Conservation (phyloP, 192 early-diverging fungal species). For the Dissophora ornata region DNA sequence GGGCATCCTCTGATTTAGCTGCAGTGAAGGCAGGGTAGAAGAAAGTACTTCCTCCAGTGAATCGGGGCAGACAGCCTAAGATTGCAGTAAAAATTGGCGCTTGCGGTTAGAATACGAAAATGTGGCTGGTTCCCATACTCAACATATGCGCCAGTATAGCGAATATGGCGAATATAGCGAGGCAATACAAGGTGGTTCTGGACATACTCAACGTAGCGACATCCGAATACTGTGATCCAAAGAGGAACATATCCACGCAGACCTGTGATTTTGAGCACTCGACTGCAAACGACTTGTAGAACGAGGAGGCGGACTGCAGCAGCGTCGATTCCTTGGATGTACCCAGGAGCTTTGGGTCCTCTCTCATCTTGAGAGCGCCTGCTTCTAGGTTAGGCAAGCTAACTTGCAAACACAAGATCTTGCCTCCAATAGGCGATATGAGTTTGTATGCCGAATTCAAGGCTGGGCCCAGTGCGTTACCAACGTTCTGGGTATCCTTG, state of each 20-base stretch:
- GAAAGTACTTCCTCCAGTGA: slow-evolving; percentile 90
- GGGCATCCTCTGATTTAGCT: slow-evolving; percentile 80
- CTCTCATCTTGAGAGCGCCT: slow-evolving; percentile 83
- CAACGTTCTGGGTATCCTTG: slow-evolving; percentile 79
- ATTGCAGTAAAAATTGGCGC: slow-evolving; percentile 6
- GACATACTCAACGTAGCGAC: slow-evolving; percentile 87
- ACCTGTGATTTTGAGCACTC: slow-evolving; percentile 92
- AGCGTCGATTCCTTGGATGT: slow-evolving; percentile 90
- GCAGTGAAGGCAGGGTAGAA: slow-evolving; percentile 93
- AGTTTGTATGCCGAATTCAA: slow-evolving; percentile 86
- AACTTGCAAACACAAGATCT: slow-evolving; percentile 85
- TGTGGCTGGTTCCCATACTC: background rate
- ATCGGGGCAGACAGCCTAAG: slow-evolving; percentile 77
- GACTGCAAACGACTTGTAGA: slow-evolving; percentile 94
- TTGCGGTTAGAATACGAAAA: background rate
- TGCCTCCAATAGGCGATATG: slow-evolving; percentile 87
- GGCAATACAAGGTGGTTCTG: too few relatives aligned
- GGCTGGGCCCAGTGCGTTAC: slow-evolving; percentile 86
- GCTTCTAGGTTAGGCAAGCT: slow-evolving; percentile 85
- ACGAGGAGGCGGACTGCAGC: slow-evolving; percentile 83
- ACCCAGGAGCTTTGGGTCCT: slow-evolving; percentile 88
- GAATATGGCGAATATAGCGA: too few relatives aligned
- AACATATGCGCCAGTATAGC: too few relatives aligned
- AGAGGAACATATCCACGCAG: slow-evolving; percentile 87
- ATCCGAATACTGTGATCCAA: slow-evolving; percentile 88